Evolutionary conservation across 192 early-diverging fungal genomes (phyloP).

Genomic region (Coemansia guatemalensis): DNA sequence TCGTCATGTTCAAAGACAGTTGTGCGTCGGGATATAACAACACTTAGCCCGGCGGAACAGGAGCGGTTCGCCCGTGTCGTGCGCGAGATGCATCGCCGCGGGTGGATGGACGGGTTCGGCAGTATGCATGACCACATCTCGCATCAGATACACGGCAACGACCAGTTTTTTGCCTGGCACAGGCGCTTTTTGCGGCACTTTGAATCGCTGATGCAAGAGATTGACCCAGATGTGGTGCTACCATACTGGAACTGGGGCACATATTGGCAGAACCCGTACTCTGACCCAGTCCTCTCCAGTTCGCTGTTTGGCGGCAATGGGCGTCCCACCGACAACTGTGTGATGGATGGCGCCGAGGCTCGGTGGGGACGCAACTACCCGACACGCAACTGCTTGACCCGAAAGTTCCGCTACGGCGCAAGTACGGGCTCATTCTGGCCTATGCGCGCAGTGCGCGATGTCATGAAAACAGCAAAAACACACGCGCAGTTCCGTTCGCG

Average conservation of each 20-base stretch:
- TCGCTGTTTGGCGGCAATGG: conserved; percentile 49
- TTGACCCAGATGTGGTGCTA: conserved; percentile 52
- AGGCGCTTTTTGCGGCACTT: conserved; percentile 56
- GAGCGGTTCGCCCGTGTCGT: conserved; percentile 40
- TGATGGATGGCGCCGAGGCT: conserved; percentile 55
- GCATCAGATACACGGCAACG: conserved; percentile 54
- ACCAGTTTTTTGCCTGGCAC: conserved; percentile 58
- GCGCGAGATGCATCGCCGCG: conserved; percentile 53
- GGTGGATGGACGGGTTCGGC: conserved; percentile 56
- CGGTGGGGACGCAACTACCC: conserved; percentile 55
- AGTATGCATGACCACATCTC: conserved; percentile 55
- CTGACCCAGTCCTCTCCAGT: conserved; percentile 34
- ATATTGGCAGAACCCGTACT: conserved; percentile 53
- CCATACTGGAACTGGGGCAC: conserved; percentile 71
- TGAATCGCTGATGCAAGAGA: conserved; percentile 53
- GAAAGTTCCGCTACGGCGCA: conserved; percentile 44
- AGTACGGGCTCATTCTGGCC: conserved; percentile 49
- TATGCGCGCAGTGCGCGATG: conserved; percentile 46
- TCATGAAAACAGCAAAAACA: conserved; percentile 35
- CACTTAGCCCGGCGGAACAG: conserved; percentile 28
- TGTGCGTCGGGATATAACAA: conserved; percentile 40
- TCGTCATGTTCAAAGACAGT: conserved; percentile 24
- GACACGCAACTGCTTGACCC: conserved; percentile 44
- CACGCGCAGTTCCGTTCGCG: conserved; percentile 54
- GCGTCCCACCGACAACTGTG: conserved; percentile 46